Percentiles rank a stretch among this genome's conserved stretches.
These are phyloP conservation scores for Candida glucosophila DNA, from an alignment of 1,139 yeast genomes.

Conservation along the genomic window DNA sequence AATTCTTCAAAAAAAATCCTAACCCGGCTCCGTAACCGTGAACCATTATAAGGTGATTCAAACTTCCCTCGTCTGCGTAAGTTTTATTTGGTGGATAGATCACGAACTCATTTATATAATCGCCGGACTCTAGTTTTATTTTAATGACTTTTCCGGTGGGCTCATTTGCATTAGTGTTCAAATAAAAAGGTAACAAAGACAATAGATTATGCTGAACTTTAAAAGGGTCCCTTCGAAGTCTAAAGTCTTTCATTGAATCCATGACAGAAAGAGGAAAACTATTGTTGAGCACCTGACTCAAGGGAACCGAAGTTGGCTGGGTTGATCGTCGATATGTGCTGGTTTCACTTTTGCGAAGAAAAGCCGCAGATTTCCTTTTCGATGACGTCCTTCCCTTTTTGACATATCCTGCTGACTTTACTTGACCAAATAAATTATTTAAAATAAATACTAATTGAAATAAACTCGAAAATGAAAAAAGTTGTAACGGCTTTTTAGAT, in stretches of 20 bases:
- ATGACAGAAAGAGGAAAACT: constrained; percentile 49
- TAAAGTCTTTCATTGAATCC: constrained; percentile 47
- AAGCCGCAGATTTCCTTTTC: no score
- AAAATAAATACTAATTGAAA: no score
- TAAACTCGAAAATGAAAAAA: no score
- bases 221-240: constrained; percentile 29
- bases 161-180: constrained; percentile 22
- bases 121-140: constrained; percentile 26
- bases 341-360: not conserved
- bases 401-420: no score
- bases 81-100: constrained; percentile 39
- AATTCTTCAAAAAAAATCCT: constrained; percentile 63
- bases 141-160: constrained; percentile 24
- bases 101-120: constrained; percentile 56
- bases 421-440: no score
- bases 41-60: constrained; percentile 54
- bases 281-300: constrained; percentile 39
- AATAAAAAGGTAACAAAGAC: constrained; percentile 31
- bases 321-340: constrained; percentile 37
- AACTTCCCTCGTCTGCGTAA: constrained; percentile 11
- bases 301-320: constrained; percentile 57
- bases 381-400: no score
- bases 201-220: constrained; percentile 47
- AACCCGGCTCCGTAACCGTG: constrained; percentile 80
- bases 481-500: no score